phyloP scores from a whole-genome alignment of 371 early-diverging fungal species.

The Circinella umbellata region DNA sequence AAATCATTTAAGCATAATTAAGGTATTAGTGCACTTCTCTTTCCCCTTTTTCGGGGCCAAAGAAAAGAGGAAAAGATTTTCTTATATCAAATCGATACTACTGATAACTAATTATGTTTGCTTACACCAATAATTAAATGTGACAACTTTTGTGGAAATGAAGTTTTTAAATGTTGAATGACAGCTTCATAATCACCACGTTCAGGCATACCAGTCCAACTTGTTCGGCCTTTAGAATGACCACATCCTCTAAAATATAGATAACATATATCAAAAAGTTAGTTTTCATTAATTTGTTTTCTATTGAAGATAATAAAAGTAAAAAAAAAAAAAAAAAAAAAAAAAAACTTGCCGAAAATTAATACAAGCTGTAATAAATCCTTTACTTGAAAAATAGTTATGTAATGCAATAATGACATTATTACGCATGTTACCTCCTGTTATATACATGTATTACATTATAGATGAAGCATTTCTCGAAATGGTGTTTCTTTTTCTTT shows the following conservation, averaged over 20 bases:
- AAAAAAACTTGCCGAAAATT: slow-evolving; percentile 60
- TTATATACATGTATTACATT: too few species aligned
- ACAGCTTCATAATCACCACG: slow-evolving; percentile 58
- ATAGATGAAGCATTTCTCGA: too few species aligned
- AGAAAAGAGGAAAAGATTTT: too few species aligned
- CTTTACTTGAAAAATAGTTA: slow-evolving; percentile 28
- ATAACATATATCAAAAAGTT: background rate
- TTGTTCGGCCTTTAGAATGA: slow-evolving; percentile 55
- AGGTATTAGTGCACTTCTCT: too few species aligned
- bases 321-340: too few species aligned
- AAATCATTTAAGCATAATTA: too few species aligned
- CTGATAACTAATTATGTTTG: too few species aligned
- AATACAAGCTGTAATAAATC: slow-evolving; percentile 40
- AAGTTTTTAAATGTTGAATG: slow-evolving; percentile 36
- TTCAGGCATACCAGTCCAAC: slow-evolving; percentile 64
- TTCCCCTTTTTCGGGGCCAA: too few species aligned
- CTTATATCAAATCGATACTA: too few species aligned
- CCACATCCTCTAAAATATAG: slow-evolving; percentile 51
- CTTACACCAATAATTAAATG: slow-evolving; percentile 29
- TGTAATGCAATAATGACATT: slow-evolving; percentile 49
- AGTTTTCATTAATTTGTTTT: too few species aligned
- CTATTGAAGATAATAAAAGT: background rate
- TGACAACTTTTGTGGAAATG: slow-evolving; percentile 10
- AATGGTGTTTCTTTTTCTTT: background rate
- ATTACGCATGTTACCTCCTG: slow-evolving; percentile 48